Evolutionary conservation across 2,329 filamentous ascomycete species (phyloP), one percentile per base, ranked within the genome.

Genomic region (Tolypocladium tropicale): DNA sequence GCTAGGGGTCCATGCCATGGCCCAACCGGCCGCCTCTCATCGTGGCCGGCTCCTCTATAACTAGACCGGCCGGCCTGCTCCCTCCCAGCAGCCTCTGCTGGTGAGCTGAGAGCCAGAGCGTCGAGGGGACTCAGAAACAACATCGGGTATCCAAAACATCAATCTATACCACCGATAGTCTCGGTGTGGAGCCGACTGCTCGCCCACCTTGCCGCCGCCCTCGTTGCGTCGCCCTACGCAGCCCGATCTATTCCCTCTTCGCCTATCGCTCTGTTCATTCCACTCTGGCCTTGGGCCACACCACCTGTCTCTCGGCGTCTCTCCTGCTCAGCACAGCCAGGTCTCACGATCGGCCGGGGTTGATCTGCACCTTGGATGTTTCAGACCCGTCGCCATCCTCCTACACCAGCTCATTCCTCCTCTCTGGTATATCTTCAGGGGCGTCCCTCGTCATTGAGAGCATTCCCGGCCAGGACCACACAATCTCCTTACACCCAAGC

Each of bases 341-440:
- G 63, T 65, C 65, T 65, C 59, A 62, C 63, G 64, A 70, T 67
- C 61, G 66, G 54, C 60, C 57, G 61, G 61, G 65, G 62, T 66
- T 67, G 68, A 72, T 70, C 66, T 67, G 61, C 66, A 65, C 60
- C 59, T 65, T 60, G 58, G 48, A 56, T 73, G 71, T 72, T 70
- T 73, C 61, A 71, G 59, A 55, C 56, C 55, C 60, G 56, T 60
- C 66, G 62, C 63, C 62, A 64, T 65, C 59, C 60, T 67, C 63
- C 64, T 67, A 66, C 59, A 60, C 62, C 62, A 59, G 59, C 62
- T 63, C 71, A 73, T 72, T 73, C 69, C 70, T 66, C 61, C 63
- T 67, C 64, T 59, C 62, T 63, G 62, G 62, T 74, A 74, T 74
- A 74, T 73, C 70, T 74, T 73, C 65, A 69, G 67, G 64, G 63